Evolutionary conservation across 2,329 filamentous ascomycete species (phyloP).

Genomic region (Ceratocystis papillata): DNA sequence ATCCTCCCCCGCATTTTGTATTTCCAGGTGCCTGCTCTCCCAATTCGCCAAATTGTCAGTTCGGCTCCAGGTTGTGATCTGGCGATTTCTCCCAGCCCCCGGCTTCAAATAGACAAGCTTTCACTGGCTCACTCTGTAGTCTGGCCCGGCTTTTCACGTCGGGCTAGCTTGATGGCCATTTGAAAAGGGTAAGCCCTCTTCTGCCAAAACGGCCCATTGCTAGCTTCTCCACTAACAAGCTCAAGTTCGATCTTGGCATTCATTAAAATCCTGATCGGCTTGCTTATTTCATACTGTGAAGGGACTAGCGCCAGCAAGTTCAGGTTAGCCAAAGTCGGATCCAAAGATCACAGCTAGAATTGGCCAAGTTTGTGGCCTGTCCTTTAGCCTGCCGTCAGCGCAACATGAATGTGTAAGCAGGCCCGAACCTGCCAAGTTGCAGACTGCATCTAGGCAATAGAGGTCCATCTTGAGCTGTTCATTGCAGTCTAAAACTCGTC

Average conservation of each 20-base stretch:
- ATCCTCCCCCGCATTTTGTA: neutral
- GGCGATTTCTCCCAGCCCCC: neutral
- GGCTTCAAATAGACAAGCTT: neutral
- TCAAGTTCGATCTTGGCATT: neutral
- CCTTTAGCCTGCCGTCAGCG: neutral
- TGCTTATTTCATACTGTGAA: neutral
- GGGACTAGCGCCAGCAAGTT: neutral
- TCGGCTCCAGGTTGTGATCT: neutral
- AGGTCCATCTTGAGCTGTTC: neutral
- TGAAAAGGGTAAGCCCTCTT: neutral
- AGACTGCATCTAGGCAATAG: neutral
- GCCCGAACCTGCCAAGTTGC: neutral
- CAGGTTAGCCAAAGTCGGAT: neutral
- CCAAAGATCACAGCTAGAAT: neutral
- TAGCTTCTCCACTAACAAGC: neutral
- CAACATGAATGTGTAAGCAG: too few species aligned
- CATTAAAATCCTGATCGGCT: neutral
- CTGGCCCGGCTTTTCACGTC: neutral
- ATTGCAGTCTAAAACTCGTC: too few species aligned
- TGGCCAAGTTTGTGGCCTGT: neutral
- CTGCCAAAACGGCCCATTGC: neutral
- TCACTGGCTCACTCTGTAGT: neutral
- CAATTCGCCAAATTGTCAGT: neutral
- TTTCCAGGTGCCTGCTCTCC: neutral
- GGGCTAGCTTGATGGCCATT: too few species aligned